Base-by-base conservation (phyloP, 2,329 filamentous ascomycete genomes). In the Phaeosphaeriaceae sp. region DNA sequence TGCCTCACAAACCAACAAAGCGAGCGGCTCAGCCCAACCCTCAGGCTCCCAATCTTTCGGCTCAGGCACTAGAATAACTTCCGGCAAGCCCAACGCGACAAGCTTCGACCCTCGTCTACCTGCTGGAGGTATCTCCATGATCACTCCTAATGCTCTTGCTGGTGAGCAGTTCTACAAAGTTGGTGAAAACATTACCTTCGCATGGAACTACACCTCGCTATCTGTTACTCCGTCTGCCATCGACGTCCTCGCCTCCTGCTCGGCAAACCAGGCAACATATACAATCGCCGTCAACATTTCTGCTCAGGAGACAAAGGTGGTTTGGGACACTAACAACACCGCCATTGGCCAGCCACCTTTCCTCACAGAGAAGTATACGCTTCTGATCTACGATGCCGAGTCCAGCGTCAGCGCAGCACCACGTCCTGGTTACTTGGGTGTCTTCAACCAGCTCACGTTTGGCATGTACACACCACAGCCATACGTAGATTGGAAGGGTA, bases 201-300 rank as follows among this genome's bases (percentile, higher is more conserved):
- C 77, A 16, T 88, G 86, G 85, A 88, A 88, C 71, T 88, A 87
- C 72, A 88, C 86, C 12, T 85, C 82, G 9, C 74, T 88, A 18
- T 79, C 76, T 16, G 76, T 81, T 15, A 83, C 82, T 0, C 86
- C 86, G 0, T 76, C 77, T 1, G 79, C 78, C 35, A 75, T 88
- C 60, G 83, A 88, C 58, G 78, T 88, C 30, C 72, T 87, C 35
- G 85, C 86, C 1, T 81, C 79, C 9, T 87, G 85, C 76, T 78
- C 78, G 29, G 68, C 76, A 50, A 87, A 87, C 71, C 74, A 78
- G 48, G 77, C 77, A 38, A 82, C 79, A 30, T 88, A 87, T 67
- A 87, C 85, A 16, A 78, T 88, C 50, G 76, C 83, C 13, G 67
- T 76, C 50, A 88, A 88, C 72, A 76, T 82, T 72, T 81, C 76